A percentile compares a stretch with the other conserved stretches of the same genome.
Conservation (phyloP, 371 early-diverging fungal species). For the Smittium culicis region DNA sequence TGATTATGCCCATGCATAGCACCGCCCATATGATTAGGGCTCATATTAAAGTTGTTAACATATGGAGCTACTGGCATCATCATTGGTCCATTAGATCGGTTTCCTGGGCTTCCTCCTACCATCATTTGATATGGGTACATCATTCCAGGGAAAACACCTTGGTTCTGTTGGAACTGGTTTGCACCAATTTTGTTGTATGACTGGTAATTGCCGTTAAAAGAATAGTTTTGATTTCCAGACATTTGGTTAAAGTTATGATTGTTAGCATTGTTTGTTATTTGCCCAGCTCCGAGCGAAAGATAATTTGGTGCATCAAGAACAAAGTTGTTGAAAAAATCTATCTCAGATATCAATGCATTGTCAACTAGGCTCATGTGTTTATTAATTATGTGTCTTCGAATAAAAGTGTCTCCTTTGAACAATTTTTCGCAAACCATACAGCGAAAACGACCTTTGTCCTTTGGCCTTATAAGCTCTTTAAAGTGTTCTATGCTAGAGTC, state of each 20-base stretch:
- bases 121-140: constrained; percentile 30
- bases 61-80: constrained; percentile 5
- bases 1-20: constrained; percentile 7
- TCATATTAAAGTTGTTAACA: constrained; percentile 3
- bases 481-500: constrained; percentile 37
- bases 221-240: constrained; percentile 12
- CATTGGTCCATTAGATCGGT: constrained; percentile 1
- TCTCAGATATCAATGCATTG: constrained; percentile 33
- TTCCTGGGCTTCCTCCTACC: constrained; percentile 15
- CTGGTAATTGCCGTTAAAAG: not conserved
- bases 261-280: constrained; percentile 13
- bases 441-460: constrained; percentile 59
- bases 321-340: constrained; percentile 70
- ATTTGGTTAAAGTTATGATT: constrained; percentile 22
- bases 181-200: constrained; percentile 1
- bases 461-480: constrained; percentile 25
- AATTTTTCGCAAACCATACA: constrained; percentile 84
- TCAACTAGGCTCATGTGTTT: constrained; percentile 72
- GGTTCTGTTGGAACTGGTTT: constrained; percentile 15
- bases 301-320: constrained; percentile 49
- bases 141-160: constrained; percentile 2
- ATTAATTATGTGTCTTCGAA: constrained; percentile 73
- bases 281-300: constrained; percentile 29
- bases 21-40: constrained; percentile 5
- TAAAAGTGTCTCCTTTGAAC: constrained; percentile 86